A percentile compares a stretch with the other conserved stretches of the same genome.
These are phyloP conservation scores for Biscutella laevigata DNA, from an alignment of 441 rosid genomes.

Conservation along the genomic window DNA sequence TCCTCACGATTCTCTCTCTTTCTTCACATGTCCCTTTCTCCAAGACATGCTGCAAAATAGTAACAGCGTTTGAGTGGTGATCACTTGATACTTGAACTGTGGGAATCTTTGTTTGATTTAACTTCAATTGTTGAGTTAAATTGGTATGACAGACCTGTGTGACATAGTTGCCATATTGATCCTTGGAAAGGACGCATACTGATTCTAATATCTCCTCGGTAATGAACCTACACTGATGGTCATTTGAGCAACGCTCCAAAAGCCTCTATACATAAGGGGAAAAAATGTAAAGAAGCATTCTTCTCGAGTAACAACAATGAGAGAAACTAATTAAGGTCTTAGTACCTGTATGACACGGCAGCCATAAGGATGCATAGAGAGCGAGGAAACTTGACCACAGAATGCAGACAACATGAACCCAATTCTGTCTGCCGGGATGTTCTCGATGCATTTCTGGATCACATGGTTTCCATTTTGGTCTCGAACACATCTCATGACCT, in stretches of 20 bases:
- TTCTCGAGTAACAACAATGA: background rate
- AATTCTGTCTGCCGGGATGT: constrained; percentile 52
- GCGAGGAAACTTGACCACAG: constrained; percentile 64
- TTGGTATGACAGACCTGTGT: constrained; percentile 53
- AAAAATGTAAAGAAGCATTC: background rate
- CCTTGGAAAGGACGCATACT: constrained; percentile 61
- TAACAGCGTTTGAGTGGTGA: background rate
- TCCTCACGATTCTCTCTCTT: constrained; percentile 46
- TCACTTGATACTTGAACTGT: background rate
- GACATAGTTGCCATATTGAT: constrained; percentile 91
- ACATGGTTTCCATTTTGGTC: constrained; percentile 97
- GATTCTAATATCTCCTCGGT: constrained; percentile 79
- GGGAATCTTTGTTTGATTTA: background rate
- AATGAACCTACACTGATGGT: constrained; percentile 53
- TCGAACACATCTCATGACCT: constrained; percentile 75
- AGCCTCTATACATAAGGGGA: constrained; percentile 51
- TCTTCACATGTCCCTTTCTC: constrained; percentile 48
- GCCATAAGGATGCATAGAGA: constrained; percentile 85
- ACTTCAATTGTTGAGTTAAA: background rate
- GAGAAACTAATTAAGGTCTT: background rate
- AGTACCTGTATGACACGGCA: constrained; percentile 86
- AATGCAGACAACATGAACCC: constrained; percentile 67
- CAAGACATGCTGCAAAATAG: constrained; percentile 47
- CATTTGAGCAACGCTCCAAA: constrained; percentile 71
- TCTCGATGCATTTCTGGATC: constrained; percentile 83